Conservation (phyloP, 2,329 filamentous ascomycete genomes). For the Claviceps fusiformis region DNA sequence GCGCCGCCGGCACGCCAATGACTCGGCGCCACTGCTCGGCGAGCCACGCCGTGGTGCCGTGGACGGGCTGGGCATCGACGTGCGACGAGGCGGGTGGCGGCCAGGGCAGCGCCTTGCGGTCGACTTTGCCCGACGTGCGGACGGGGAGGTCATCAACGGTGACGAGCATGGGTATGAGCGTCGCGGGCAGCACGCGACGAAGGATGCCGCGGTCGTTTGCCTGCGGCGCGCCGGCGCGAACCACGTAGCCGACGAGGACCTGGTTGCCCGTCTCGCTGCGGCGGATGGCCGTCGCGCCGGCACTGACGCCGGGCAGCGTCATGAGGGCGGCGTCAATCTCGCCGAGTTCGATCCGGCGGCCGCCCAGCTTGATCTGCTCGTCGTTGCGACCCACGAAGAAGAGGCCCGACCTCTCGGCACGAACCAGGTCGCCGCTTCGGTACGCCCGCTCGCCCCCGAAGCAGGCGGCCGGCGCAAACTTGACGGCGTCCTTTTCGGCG, state of each 20-base stretch:
- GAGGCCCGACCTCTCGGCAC: constrained; percentile 10
- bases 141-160: constrained; percentile 9
- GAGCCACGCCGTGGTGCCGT: constrained; percentile 10
- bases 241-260: constrained; percentile 11
- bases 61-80: constrained; percentile 2
- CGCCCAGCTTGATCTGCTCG: constrained; percentile 17
- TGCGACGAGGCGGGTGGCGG: constrained; percentile 5
- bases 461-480: constrained; percentile 9
- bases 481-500: constrained; percentile 9
- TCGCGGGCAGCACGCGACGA: constrained; percentile 7
- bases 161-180: constrained; percentile 11
- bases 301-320: constrained; percentile 10
- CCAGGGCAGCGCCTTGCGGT: constrained; percentile 11
- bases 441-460: constrained; percentile 12
- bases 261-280: constrained; percentile 10
- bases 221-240: background rate
- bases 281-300: constrained; percentile 8
- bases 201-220: constrained; percentile 4
- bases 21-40: constrained; percentile 11
- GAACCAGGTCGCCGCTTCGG: constrained; percentile 14
- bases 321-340: constrained; percentile 14
- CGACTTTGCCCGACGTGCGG: constrained; percentile 12
- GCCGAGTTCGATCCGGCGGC: constrained; percentile 15
- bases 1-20: constrained; percentile 6
- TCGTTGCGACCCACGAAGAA: constrained; percentile 15